Percentiles rank a stretch among this genome's conserved stretches.
Conservation (phyloP, 495 filamentous ascomycete genomes). For the Aspergillus ostianus region DNA sequence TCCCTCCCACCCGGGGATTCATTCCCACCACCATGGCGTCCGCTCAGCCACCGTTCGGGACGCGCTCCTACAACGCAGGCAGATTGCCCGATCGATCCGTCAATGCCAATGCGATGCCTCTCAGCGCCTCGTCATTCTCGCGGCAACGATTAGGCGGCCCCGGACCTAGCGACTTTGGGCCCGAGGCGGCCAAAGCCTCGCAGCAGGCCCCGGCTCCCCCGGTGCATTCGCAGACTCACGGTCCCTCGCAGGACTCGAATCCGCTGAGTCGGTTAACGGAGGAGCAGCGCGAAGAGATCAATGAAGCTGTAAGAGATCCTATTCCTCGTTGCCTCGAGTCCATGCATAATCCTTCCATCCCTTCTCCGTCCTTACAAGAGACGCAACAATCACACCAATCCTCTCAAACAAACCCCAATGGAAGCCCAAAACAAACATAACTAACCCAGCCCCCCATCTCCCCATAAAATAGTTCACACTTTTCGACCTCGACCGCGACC, state of each 20-base stretch:
- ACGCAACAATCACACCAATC: background rate
- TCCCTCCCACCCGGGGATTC: conserved; percentile 4
- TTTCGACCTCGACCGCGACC: conserved; percentile 96
- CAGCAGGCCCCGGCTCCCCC: conserved; percentile 30
- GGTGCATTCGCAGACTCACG: conserved; percentile 36
- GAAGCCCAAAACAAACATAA: conserved; percentile 14
- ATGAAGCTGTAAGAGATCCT: conserved; percentile 69
- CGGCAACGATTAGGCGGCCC: conserved; percentile 33
- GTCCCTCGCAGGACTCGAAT: conserved; percentile 42
- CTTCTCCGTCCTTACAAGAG: background rate
- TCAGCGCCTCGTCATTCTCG: conserved; percentile 49
- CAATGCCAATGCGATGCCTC: conserved; percentile 42
- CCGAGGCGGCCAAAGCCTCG: conserved; percentile 29
- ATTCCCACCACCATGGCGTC: conserved; percentile 18
- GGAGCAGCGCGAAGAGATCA: conserved; percentile 86
- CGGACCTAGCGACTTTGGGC: conserved; percentile 29
- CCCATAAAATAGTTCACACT: conserved; percentile 92
- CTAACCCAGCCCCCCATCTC: background rate
- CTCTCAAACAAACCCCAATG: background rate
- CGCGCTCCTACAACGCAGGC: conserved; percentile 46
- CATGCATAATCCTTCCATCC: background rate
- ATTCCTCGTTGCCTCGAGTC: too few relatives aligned
- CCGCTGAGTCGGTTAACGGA: conserved; percentile 62
- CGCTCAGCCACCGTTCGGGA: conserved; percentile 48
- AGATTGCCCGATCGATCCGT: conserved; percentile 51